A percentile compares a stretch with the other conserved stretches of the same genome.
Conservation (phyloP, 163 green algal species). For the Prototheca wickerhamii region DNA sequence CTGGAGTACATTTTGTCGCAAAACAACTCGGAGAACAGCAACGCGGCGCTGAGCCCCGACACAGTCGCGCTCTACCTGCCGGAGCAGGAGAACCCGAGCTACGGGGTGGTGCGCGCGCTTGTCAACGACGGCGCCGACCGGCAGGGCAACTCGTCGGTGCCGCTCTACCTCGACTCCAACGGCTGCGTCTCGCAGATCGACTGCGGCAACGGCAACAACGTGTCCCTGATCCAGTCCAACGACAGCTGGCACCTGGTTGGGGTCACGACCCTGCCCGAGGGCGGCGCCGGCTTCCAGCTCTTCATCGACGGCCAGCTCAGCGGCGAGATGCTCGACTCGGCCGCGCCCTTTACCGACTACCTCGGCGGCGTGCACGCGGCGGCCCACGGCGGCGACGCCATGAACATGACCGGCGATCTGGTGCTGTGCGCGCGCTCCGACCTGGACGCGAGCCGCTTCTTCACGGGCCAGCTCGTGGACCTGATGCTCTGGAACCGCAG, state of each 20-base stretch:
- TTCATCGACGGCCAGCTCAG: conserved; percentile 32
- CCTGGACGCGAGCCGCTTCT: conserved; percentile 23
- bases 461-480: conserved; percentile 29
- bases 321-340: background rate
- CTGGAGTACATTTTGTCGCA: conserved; percentile 17
- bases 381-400: conserved; percentile 36
- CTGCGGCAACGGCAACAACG: background rate
- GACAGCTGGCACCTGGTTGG: conserved; percentile 51
- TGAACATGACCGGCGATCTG: conserved; percentile 35
- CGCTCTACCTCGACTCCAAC: conserved; percentile 27
- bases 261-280: conserved; percentile 27
- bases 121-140: conserved; percentile 14
- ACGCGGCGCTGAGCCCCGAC: conserved; percentile 3
- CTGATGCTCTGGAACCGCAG: conserved; percentile 31
- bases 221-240: background rate
- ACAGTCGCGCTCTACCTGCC: conserved; percentile 13
- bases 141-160: background rate
- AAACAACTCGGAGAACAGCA: background rate
- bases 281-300: conserved; percentile 25
- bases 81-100: conserved; percentile 3
- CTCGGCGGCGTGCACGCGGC: background rate
- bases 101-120: conserved; percentile 21
- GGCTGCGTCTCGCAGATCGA: conserved; percentile 11
- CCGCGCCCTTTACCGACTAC: background rate
- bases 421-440: conserved; percentile 38